Base-by-base conservation (phyloP, 495 filamentous ascomycete genomes). In the Penicillium malachiteum region DNA sequence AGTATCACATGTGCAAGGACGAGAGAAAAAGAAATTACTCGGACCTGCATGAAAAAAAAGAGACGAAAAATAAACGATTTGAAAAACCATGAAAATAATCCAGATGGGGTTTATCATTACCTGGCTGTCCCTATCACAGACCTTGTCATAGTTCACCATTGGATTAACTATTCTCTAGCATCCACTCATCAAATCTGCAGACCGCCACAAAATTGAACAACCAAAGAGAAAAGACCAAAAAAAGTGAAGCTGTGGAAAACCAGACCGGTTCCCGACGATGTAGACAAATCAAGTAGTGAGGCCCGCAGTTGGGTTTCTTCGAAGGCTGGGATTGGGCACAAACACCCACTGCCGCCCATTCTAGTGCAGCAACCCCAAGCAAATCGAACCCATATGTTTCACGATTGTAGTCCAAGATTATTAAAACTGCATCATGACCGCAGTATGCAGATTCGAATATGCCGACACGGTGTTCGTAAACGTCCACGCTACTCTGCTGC, bases 261-360 rank as follows among this genome's bases (percentile, higher is more conserved):
- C 39, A n/a, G 26, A 50, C 4, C 50, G 39, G 48, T 48, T 45
- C 26, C 38, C 42, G 30, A 56, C 34, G 9, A 26, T 37, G 38
- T 42, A 49, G 48, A 26, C 50, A 64, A 60, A 52, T 45, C 47
- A 57, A 46, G 53, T 42, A 52, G 50, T 54, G 46, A 60, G 60
- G 57, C 57, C 56, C 46, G 49, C 55, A 51, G 42, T 60, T 66
- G 55, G 63, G 60, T 57, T 60, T 37, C 47, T 50, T 30, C 30
- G 42, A 21, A 60, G 60, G 57, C 57, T 60, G 58, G 59, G 60
- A 66, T 66, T 64, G 63, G 63, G 63, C 63, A 66, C 59, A 39
- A 60, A 66, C 45, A 14, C 5, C 31, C 7, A 43, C 48, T 42
- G 48, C 37, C 52, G 30, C 35, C 44, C 41, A 50, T 48, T 34